Base-by-base conservation (phyloP, 2,329 filamentous ascomycete species). In the Fonsecaea nubica region DNA sequence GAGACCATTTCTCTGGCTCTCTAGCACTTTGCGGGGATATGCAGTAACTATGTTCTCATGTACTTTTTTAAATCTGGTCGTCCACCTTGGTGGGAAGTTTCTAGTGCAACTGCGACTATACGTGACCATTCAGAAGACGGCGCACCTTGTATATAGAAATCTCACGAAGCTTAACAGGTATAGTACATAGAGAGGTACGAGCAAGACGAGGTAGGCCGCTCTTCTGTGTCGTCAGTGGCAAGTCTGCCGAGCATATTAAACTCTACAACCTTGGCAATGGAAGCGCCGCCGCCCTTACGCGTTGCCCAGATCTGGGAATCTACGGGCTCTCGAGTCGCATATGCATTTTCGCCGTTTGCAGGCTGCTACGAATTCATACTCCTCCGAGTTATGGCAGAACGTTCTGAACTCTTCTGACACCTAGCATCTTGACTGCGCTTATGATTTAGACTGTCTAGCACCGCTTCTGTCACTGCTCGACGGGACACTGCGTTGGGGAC, bases 331-430 rank as follows among this genome's bases (percentile, higher is more conserved):
- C 48, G 48, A 40, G 35, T 53, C 25, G 53, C 62, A 35, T 21
- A 52, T 60, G 55, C 62, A 45, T 25, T 58, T 58, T 59, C 35
- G 62, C 35, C 45, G 56, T 53, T 59, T 21, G 35, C 56, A 64
- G 62, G 56, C 56, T 56, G 56, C 42, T 60, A 53, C 33, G 25
- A 40, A 61, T 48, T 45, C 33, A 59, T 42, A 13, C 36, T 25
- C 33, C 56, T 35, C 53, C 36, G 35, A 33, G 45, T 60, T 10
- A 59, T 64, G 56, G 42, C 36, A 59, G 36, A 15, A 13, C 18
- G 12, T 56, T 10, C 45, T 50, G 18, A n/a, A 50, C 54, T 45
- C 42, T 53, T 58, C 54, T 50, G 15, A 8, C 18, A 38, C 32
- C 21, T 36, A 40, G 50, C 30, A 35, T 13, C 40, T 55, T 38